Percentiles rank a stretch among this genome's conserved stretches.
Evolutionary conservation across 1,284 basidiomycete genomes (phyloP).

Genomic region (Trichosporon faecale): DNA sequence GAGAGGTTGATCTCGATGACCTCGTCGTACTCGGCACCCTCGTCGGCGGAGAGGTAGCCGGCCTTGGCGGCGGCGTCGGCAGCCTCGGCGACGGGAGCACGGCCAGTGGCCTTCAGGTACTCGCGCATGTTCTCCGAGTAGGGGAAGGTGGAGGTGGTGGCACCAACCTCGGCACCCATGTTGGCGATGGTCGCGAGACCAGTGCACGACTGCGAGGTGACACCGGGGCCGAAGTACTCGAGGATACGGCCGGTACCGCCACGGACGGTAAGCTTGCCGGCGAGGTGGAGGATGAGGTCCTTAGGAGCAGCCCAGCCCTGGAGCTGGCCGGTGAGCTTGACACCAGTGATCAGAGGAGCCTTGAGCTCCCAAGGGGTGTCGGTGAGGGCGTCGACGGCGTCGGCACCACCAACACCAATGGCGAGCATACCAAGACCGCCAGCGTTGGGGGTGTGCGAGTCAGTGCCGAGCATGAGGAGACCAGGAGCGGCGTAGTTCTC

Average conservation of each 20-base stretch:
- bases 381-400: slow-evolving; percentile 98
- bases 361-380: slow-evolving; percentile 98
- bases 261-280: slow-evolving; percentile 89
- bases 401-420: slow-evolving; percentile 97
- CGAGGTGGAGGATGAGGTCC: slow-evolving; percentile 91
- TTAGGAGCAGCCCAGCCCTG: slow-evolving; percentile 94
- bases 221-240: slow-evolving; percentile 97
- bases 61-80: slow-evolving; percentile 77
- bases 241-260: slow-evolving; percentile 95
- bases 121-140: slow-evolving; percentile 85
- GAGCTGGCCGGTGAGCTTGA: slow-evolving; percentile 84
- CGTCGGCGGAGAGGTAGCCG: slow-evolving; percentile 79
- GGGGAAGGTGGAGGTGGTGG: slow-evolving; percentile 96
- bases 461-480: slow-evolving; percentile 62
- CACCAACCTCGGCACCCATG: slow-evolving; percentile 99
- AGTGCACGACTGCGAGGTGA: slow-evolving; percentile 86
- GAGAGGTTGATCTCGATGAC: slow-evolving; percentile 91
- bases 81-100: slow-evolving; percentile 79
- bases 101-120: slow-evolving; percentile 86
- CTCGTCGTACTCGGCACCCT: slow-evolving; percentile 92
- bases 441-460: slow-evolving; percentile 98
- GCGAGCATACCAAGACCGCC: slow-evolving; percentile 97
- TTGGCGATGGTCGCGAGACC: slow-evolving; percentile 93
- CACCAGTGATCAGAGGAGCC: slow-evolving; percentile 84
- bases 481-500: slow-evolving; percentile 90